Evolutionary conservation across 2,329 filamentous ascomycete species (phyloP), one percentile per base, ranked within the genome.

Genomic region (Nemania sp.): DNA sequence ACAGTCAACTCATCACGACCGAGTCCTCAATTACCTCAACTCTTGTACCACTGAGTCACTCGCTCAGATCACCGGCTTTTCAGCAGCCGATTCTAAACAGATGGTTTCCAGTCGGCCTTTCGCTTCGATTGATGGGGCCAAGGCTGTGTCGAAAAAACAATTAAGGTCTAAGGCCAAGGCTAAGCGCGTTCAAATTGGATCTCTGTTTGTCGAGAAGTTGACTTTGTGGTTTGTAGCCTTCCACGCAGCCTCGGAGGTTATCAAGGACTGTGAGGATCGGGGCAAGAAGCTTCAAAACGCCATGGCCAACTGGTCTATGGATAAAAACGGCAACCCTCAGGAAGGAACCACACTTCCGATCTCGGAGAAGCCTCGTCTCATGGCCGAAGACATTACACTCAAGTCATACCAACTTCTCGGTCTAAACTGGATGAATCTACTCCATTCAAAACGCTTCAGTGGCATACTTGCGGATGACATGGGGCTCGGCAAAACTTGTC

Each of bases 401-500:
- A 97, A 97, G 68, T 87, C 94, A 30, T 97, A 97, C 66, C 94
- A 99, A 69, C 75, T 97, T 17, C 91, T 96, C 24, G 94, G 94
- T 3, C 80, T 99, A 46, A 97, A 97, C 68, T 99, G 94, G 94
- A 81, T 99, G 66, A 85, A 86, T 50, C 74, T 97, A 40, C 80
- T 99, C 12, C 96, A 91, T 74, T 80, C 86, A 47, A 86, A 89
- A 53, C 80, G 86, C 23, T 81, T 95, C 46, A 93, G 90, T 40
- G 93, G 91, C 59, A 97, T 99, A 52, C 78, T 99, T 15, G 94
- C 94, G 1, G 94, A 99, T 68, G 94, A 99, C 68, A 99, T 99
- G 94, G 94, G 90, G 46, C 77, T 93, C 34, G 94, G 94, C 40
- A 99, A 99, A 77, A 99, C 94, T 0, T 97, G 91, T 64, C 93